Evolutionary conservation across 768 basidiomycete species (phyloP).

Genomic region (Lentinula raphanica): DNA sequence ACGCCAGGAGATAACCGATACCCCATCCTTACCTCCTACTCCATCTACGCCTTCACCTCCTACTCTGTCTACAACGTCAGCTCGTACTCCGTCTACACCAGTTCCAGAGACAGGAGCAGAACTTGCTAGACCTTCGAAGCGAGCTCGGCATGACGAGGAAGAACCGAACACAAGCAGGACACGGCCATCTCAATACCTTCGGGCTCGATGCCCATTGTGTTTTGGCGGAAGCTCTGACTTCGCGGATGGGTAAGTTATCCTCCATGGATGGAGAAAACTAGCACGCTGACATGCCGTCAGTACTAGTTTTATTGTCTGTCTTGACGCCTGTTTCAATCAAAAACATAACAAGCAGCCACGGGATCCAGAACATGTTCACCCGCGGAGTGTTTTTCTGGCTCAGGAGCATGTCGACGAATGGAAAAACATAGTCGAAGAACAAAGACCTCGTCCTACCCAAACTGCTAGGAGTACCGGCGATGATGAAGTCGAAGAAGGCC

Average conservation of each 20-base stretch:
- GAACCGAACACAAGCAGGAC: neutral
- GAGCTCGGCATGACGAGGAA: neutral
- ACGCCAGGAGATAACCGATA: too few species aligned
- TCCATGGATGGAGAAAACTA: neutral
- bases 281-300: conserved; percentile 5
- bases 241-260: conserved; percentile 10
- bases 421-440: conserved; percentile 13
- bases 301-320: conserved; percentile 23
- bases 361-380: conserved; percentile 16
- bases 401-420: conserved; percentile 15
- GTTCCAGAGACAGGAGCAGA: neutral
- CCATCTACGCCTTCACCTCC: too few species aligned
- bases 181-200: conserved; percentile 17
- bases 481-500: conserved; percentile 14
- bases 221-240: conserved; percentile 17
- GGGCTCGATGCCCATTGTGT: conserved; percentile 20
- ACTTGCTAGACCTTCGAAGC: neutral
- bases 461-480: conserved; percentile 4
- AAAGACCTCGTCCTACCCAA: neutral
- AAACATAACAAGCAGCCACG: conserved; percentile 17
- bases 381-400: conserved; percentile 17
- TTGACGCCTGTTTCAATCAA: conserved; percentile 31
- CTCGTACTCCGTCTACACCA: neutral
- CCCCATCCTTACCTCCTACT: too few species aligned
- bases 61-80: neutral